Base-by-base conservation (phyloP, 2,329 filamentous ascomycete species). In the Exophiala bonariae region DNA sequence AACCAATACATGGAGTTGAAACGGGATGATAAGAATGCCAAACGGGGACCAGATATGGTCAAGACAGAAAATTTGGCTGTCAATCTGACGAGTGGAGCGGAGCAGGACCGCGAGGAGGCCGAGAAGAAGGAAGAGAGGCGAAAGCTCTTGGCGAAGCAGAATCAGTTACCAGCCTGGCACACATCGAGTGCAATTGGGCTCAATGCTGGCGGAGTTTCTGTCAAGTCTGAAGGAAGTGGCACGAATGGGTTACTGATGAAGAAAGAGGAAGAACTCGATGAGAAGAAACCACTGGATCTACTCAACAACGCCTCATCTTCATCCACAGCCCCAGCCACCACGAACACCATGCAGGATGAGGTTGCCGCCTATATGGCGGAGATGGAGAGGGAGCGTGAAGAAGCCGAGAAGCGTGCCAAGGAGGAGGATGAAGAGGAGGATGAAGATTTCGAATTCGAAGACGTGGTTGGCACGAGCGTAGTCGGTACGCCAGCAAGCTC, bases 151-250 rank as follows among this genome's bases (percentile, higher is more conserved):
- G 74, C 75, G 50, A 73, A 75, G 49, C 73, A 77, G 56, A 79
- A 78, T 40, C 70, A 70, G 4, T 63, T 78, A 8, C 76, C 76
- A 1, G 71, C 74, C 13, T 79, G 76, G 76, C 73, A 77, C 54
- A 77, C 73, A 6, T 46, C 44, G 38, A 58, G 58, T 44, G 53
- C 52, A 14, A 54, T 55, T 41, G 50, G 49, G 13, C 36, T 43
- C 14, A 47, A 43, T 28, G 45, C 41, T 17, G 22, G 38, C 26
- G n/a, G 28, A 8, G 32, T 37, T 13, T 42, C 18, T 13, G 37
- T 53, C 19, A 57, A 57, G 18, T 14, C 22, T 3, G 49, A 52
- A 41, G n/a, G 19, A 23, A 32, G 32, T 6, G 33, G 28, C 19
- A 16, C 16, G 11, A 23, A 44, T 18, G 22, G 28, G 9, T 14